These are phyloP conservation scores for Magnolia changhungtana DNA, from an alignment of 164 flowering plant species.

Conservation along the genomic window DNA sequence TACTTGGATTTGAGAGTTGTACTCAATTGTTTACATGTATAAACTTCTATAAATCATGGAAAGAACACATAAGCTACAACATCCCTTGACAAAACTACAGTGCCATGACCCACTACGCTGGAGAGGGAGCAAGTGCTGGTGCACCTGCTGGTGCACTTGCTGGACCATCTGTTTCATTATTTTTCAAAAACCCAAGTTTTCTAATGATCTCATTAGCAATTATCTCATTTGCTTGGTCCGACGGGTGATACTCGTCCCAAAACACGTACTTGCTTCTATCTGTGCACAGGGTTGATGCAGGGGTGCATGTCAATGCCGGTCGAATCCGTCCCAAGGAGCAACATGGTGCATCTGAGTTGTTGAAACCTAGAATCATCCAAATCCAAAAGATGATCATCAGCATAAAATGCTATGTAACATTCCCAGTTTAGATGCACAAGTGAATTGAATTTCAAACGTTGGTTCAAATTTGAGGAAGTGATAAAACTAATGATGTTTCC, in stretches of 20 bases:
- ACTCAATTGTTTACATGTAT: not conserved
- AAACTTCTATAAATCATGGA: not conserved
- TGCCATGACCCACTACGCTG: not conserved
- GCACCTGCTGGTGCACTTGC: not conserved
- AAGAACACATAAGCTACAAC: not conserved
- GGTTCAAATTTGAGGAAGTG: too few species aligned
- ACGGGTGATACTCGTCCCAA: slow-evolving; percentile 98
- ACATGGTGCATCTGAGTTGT: slow-evolving; percentile 80
- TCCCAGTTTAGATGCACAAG: too few species aligned
- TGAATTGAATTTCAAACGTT: too few species aligned
- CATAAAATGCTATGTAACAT: too few species aligned
- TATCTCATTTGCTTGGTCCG: slow-evolving; percentile 75
- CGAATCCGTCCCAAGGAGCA: slow-evolving; percentile 74
- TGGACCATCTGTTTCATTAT: slow-evolving; percentile 18
- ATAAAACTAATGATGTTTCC: too few species aligned
- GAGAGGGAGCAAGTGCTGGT: slow-evolving; percentile 2
- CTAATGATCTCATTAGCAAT: slow-evolving; percentile 73
- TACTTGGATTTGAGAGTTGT: too few species aligned
- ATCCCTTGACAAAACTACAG: too few species aligned
- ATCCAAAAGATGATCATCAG: not conserved
- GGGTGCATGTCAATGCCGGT: slow-evolving; percentile 82
- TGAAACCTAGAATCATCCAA: slow-evolving; percentile 49
- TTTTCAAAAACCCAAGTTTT: slow-evolving; percentile 45
- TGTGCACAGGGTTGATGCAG: slow-evolving; percentile 69
- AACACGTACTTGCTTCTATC: slow-evolving; percentile 91